These are phyloP conservation scores for Sicyos edulis DNA, from an alignment of 306 rosid genomes.

Conservation along the genomic window DNA sequence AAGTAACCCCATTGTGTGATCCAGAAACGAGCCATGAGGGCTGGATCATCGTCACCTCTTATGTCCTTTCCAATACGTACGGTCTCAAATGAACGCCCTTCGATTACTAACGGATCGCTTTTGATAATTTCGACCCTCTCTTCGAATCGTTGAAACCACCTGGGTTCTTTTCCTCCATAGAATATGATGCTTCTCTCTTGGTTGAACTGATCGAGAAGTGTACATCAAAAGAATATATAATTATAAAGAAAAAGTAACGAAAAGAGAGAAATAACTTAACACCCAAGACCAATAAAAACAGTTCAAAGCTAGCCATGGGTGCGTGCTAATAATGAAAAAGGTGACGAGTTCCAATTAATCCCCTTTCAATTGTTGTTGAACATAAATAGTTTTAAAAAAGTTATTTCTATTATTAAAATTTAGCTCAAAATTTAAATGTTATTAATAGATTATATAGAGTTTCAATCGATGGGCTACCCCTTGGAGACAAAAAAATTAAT, in stretches of 20 bases:
- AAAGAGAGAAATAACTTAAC: too few species aligned
- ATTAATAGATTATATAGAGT: too few species aligned
- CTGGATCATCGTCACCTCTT: conserved; percentile 6
- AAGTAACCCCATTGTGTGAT: conserved; percentile 14
- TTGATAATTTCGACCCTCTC: background rate
- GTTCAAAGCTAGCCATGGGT: too few species aligned
- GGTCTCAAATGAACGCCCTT: conserved; percentile 9
- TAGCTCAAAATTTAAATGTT: too few species aligned
- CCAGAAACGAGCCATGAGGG: conserved; percentile 15
- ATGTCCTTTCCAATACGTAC: background rate
- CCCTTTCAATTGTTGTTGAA: too few species aligned
- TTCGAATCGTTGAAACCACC: conserved; percentile 11
- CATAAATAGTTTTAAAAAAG: too few species aligned
- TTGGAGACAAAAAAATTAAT: too few species aligned
- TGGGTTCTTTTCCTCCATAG: background rate
- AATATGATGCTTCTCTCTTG: conserved; percentile 15
- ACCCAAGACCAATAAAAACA: too few species aligned
- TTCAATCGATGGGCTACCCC: too few species aligned
- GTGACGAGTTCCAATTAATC: too few species aligned
- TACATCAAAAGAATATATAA: background rate
- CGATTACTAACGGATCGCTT: background rate
- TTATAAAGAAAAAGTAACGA: background rate
- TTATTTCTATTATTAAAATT: too few species aligned
- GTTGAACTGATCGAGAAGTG: background rate
- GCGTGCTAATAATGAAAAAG: too few species aligned